Evolutionary conservation across 768 basidiomycete genomes (phyloP), one percentile per base, ranked within the genome.

Genomic region (Pleurotus tuoliensis): DNA sequence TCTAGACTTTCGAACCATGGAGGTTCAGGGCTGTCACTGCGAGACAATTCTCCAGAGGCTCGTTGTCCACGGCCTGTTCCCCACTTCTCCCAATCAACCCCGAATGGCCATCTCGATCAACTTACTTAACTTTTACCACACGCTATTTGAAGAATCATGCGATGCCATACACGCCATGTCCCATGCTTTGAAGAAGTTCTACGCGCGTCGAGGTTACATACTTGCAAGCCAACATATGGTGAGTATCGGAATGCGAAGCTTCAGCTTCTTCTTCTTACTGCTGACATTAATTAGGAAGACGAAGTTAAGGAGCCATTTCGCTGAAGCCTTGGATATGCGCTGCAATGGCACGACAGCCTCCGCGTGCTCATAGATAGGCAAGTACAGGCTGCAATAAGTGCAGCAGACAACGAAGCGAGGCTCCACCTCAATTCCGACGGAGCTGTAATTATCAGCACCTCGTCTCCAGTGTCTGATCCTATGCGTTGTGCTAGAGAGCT

Each of bases 281-380:
- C 3, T 4, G 30, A 30, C 30, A 3, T n/a, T 8, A 43, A 6
- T n/a, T 51, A 64, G 65, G 63, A 63, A 7, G 55, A 64, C 16
- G 27, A 30, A 9, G 38, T 63, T 15, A 30, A 50, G 34, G 63
- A 68, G n/a, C 61, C 67, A 5, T 68, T 65, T 39, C 60, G 64
- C 6, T 48, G 53, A 16, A 58, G 64, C 4, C 24, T 68, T 3
- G 61, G 61, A 0, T 56, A 65, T 51, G 64, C 64, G 1, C 43
- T 61, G 9, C 65, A 65, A 38, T 68, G 67, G 67, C 63, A 64
- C 25, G 64, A 68, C 45, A 43, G 44, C 11, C 56, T 66, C 0
- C 47, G 41, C 1, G 47, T 61, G 7, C 11, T 55, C 12, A 34
- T 67, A 4, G 61, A 65, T 12, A 27, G 56, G 15, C 25, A 18